Base-by-base conservation (phyloP, 1,139 yeast species). In the Saccharomycopsis crataegensis region DNA sequence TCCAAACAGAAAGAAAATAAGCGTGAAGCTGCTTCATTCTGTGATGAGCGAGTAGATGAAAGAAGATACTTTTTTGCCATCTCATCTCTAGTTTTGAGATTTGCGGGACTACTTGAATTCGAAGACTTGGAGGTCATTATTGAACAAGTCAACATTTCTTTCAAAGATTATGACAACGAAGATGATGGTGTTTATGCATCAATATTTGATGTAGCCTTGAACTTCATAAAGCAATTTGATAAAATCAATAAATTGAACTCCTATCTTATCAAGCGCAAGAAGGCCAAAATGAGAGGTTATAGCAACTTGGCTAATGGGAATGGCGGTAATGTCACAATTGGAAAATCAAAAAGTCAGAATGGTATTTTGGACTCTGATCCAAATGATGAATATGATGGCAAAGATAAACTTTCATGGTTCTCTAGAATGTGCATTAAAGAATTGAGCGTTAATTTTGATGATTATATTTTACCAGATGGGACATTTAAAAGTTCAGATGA, bases 71-170 rank as follows among this genome's bases (percentile, higher is more conserved):
- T 51, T 54, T 48, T 64, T 50, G 63, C 57, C 57, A 46, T 51
- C 8, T 28, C 50, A 62, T 81, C 16, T 74, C 77, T 61, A 57
- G 62, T 16, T 60, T 76, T 8, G 64, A 65, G 2, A 53, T 80
- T 83, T 60, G 76, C 76, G 59, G 87, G 87, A 0, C 62, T 82
- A 6, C 70, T 75, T 32, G 65, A 68, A 1, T 64, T 83, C 1
- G 73, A 76, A 9, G 74, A 82, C 58, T 61, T 85, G 42, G 70
- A 67, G 6, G 62, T 82, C 3, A 70, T 73, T 3, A 62, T 83
- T 3, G 83, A 76, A 14, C 62, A 67, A 6, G 62, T 83, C 1
- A 71, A 69, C 36, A 53, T 81, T 1, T 75, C 86, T 0, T 64
- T 72, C 0, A 61, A 48, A 22, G 43, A 44, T 8, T 28, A 28